Evolutionary conservation across 73 alveolate genomes (phyloP).

Genomic region (Stentor roeselii): DNA sequence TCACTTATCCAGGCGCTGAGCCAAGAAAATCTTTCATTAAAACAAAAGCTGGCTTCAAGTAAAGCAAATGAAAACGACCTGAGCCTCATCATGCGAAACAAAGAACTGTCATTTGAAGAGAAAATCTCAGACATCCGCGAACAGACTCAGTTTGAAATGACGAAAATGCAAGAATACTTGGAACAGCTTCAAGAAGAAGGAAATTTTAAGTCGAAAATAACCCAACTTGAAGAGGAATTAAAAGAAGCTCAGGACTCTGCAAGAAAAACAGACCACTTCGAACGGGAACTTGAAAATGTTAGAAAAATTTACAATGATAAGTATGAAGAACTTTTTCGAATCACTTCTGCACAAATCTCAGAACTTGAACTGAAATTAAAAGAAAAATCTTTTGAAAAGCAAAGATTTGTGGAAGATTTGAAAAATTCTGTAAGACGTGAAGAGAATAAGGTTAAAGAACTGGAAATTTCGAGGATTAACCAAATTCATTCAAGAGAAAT

Average conservation of each 20-base stretch:
- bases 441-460: conserved; percentile 7
- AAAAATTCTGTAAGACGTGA: neutral
- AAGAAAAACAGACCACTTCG: neutral
- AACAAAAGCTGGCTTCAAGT: neutral
- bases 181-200: neutral
- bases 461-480: neutral
- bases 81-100: neutral
- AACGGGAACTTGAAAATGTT: conserved; percentile 2
- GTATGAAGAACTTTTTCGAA: conserved; percentile 14
- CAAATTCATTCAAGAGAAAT: conserved; percentile 17
- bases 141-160: neutral
- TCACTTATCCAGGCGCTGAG: neutral
- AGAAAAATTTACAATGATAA: conserved; percentile 18
- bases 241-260: neutral
- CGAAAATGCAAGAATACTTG: neutral
- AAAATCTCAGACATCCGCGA: neutral
- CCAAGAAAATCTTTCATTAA: neutral
- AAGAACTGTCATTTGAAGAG: neutral
- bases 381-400: neutral
- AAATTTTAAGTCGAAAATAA: neutral
- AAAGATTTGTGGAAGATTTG: neutral
- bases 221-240: neutral
- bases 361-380: conserved; percentile 16
- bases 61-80: neutral
- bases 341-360: neutral